These are phyloP conservation scores for Albophoma yamanashiensis DNA, from an alignment of 2,329 filamentous ascomycete species.

Conservation along the genomic window DNA sequence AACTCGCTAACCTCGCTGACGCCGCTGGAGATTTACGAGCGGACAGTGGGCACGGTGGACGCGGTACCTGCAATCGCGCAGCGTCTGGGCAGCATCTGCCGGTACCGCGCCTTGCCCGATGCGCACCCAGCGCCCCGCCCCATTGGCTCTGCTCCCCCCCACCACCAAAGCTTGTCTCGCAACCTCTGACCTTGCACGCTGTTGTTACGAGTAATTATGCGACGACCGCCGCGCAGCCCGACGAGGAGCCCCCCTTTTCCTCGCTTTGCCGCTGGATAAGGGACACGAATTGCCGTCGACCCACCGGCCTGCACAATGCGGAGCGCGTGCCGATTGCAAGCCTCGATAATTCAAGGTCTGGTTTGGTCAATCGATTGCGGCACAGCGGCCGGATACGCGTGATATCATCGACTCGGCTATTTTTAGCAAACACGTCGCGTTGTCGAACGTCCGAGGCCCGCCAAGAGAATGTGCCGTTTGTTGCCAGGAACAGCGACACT, in stretches of 20 bases:
- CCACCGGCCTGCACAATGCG: not conserved
- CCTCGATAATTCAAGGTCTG: not conserved
- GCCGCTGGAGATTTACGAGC: not conserved
- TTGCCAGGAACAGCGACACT: not conserved
- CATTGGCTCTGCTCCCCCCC: not conserved
- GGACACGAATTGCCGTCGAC: not conserved
- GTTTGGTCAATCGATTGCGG: not conserved
- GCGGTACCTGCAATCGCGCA: not conserved
- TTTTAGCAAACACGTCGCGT: not conserved
- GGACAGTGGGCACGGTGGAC: not conserved
- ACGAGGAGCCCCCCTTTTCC: not conserved
- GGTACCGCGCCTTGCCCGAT: not conserved
- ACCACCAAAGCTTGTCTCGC: not conserved
- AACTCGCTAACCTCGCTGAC: not conserved
- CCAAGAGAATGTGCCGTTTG: not conserved
- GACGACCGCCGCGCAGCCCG: not conserved
- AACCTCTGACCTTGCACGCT: not conserved
- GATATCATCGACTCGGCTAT: too few species aligned
- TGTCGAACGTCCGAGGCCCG: not conserved
- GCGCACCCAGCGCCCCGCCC: not conserved
- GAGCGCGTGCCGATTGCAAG: not conserved
- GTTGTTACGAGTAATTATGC: too few species aligned
- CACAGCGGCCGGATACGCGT: not conserved
- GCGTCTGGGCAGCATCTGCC: not conserved
- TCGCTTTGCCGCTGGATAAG: not conserved